A percentile compares a stretch with the other conserved stretches of the same genome.
Conservation (phyloP, 208 protist genomes). For the Trypanosoma cruzi region DNA sequence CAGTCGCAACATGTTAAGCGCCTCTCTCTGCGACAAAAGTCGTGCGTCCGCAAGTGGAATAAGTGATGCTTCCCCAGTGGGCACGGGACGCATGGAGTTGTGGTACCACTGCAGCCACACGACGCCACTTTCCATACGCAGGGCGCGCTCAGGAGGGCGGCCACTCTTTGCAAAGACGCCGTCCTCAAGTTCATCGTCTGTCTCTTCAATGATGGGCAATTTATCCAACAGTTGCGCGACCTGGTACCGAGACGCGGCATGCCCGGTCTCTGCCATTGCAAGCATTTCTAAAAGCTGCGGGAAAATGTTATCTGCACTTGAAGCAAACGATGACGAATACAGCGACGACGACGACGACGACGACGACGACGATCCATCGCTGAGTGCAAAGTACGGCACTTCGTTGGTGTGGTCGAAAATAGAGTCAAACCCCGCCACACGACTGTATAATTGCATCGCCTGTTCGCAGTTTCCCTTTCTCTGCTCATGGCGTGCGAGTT, state of each 20-base stretch:
- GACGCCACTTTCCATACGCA: background rate
- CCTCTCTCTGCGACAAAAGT: constrained; percentile 53
- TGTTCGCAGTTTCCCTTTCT: constrained; percentile 34
- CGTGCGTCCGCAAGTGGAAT: background rate
- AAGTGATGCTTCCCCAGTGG: background rate
- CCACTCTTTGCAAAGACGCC: constrained; percentile 24
- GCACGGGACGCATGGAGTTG: background rate
- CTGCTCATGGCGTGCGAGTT: constrained; percentile 51
- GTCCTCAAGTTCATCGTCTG: constrained; percentile 10
- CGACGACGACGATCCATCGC: too few species aligned
- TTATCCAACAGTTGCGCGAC: constrained; percentile 43
- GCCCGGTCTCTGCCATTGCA: constrained; percentile 57
- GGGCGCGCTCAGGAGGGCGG: constrained; percentile 6
- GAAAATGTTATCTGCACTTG: constrained; percentile 26
- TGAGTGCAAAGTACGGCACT: constrained; percentile 19
- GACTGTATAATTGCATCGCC: constrained; percentile 44
- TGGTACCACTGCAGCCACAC: constrained; percentile 23
- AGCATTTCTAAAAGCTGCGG: constrained; percentile 54
- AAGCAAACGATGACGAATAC: constrained; percentile 3
- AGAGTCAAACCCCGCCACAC: constrained; percentile 41
- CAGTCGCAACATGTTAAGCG: constrained; percentile 42
- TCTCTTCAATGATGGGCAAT: constrained; percentile 34
- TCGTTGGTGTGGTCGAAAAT: constrained; percentile 38
- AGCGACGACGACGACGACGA: constrained; percentile 1
- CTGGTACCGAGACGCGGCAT: constrained; percentile 2